Percentiles rank a stretch among this genome's conserved stretches.
Evolutionary conservation across 345 rosid genomes (phyloP).

Genomic region (Eucalyptus pumila): DNA sequence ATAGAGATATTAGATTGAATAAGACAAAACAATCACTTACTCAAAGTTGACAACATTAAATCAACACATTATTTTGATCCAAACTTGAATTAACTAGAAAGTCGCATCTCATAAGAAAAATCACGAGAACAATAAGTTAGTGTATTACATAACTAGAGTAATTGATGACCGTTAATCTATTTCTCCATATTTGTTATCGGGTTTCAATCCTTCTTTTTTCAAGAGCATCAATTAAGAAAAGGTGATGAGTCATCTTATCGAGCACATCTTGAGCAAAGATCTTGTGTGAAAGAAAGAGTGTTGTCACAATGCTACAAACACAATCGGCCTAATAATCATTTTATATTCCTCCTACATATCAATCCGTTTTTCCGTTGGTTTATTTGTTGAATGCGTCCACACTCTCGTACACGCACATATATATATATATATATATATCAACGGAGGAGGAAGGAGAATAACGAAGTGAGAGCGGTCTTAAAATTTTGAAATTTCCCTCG

Average conservation of each 20-base stretch:
- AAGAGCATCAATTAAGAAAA: neutral
- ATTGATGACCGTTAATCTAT: neutral
- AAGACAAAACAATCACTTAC: neutral
- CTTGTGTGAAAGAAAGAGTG: fast-evolving
- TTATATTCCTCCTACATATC: neutral
- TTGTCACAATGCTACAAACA: fast-evolving
- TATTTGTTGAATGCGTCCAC: neutral
- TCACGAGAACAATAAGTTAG: fast-evolving
- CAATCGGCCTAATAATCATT: neutral
- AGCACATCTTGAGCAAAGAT: neutral
- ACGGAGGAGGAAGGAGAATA: neutral
- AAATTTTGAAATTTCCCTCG: neutral
- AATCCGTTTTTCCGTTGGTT: neutral
- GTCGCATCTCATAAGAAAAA: neutral
- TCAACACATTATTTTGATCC: neutral
- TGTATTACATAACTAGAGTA: neutral
- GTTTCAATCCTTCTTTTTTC: neutral
- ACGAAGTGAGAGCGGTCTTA: neutral
- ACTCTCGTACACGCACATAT: too few species aligned
- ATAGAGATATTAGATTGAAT: neutral
- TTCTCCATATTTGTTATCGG: neutral
- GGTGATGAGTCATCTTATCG: fast-evolving
- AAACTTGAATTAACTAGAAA: neutral
- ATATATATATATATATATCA: neutral
- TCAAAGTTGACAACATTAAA: neutral